Conservation (phyloP, 345 rosid genomes). For the Cardamine occulta region DNA sequence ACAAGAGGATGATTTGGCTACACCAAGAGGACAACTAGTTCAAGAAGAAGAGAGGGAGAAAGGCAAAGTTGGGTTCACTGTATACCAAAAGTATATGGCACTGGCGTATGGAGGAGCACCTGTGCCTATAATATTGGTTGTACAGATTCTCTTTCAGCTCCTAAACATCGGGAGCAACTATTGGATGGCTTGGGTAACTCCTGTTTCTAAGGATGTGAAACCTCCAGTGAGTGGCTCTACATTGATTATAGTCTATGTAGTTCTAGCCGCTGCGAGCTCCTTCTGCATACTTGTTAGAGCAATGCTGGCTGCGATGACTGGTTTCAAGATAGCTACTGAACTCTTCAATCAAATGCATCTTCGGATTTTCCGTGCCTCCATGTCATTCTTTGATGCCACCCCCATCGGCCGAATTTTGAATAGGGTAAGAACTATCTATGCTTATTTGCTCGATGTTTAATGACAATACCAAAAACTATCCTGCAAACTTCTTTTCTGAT, state of each 20-base stretch:
- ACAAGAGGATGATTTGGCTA: slow-evolving; percentile 45
- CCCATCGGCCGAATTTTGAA: slow-evolving; percentile 70
- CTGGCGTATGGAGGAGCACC: slow-evolving; percentile 73
- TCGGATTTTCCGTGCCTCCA: slow-evolving; percentile 67
- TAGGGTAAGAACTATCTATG: slow-evolving; percentile 51
- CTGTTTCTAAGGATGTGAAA: slow-evolving; percentile 46
- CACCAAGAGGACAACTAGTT: slow-evolving; percentile 58
- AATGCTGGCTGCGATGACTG: slow-evolving; percentile 55
- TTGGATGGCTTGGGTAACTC: slow-evolving; percentile 89
- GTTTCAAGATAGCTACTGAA: slow-evolving; percentile 65
- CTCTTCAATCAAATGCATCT: slow-evolving; percentile 68
- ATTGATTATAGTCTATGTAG: slow-evolving; percentile 56
- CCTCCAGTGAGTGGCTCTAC: slow-evolving; percentile 51
- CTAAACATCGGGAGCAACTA: slow-evolving; percentile 81
- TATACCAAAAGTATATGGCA: slow-evolving; percentile 67
- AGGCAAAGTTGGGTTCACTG: slow-evolving; percentile 66
- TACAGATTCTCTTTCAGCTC: slow-evolving; percentile 60
- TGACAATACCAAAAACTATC: background rate
- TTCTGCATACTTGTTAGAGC: slow-evolving; percentile 56
- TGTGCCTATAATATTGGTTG: slow-evolving; percentile 64
- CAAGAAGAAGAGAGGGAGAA: slow-evolving; percentile 84
- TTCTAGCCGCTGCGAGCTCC: slow-evolving; percentile 60
- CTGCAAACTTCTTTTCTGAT: slow-evolving; percentile 15
- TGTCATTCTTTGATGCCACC: slow-evolving; percentile 80
- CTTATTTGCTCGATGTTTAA: slow-evolving; percentile 10